Evolutionary conservation across 2,329 filamentous ascomycete species (phyloP), one percentile per base, ranked within the genome.

Genomic region (Aspergillus piperis): DNA sequence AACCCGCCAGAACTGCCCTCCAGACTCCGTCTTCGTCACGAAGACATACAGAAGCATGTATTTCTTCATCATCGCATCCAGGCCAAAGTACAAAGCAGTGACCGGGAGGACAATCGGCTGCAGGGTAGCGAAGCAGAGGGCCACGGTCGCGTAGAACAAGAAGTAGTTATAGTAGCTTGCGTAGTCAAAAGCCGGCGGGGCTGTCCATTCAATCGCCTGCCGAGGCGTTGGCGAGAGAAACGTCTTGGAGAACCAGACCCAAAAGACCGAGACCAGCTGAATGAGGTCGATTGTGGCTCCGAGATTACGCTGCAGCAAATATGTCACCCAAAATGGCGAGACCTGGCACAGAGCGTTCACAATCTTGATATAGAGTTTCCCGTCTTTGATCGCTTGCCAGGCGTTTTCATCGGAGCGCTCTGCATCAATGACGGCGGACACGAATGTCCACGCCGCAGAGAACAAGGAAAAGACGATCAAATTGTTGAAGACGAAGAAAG

Each of bases 101-200:
- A 96, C 90, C 0, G 91, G 88, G 7, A 99, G 83, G 1, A 95
- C 90, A 23, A 98, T 83, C 0, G 95, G 95, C 75, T 98, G 95
- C 55, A 98, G 83, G 1, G 88, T 87, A 2, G 89, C 88, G 71
- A 95, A 97, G 69, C 88, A 92, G 15, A 99, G 82, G 0, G 92
- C 90, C 32, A 98, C 90, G 0, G 94, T 97, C 23, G 90, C 83
- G 79, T 98, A 99, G 78, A 91, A 99, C 30, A 98, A 82, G 77
- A 97, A 97, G 75, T 96, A 98, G 76, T 97, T 98, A 84, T 97
- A 99, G 79, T 98, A 98, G 68, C 87, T 92, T 60, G 95, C 92
- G 71, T 97, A 98, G 68, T 98, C 93, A 74, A 99, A 97, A 0
- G 91, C 83, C 2, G 91, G 93, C 1, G 95, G 95, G 3, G 95